Evolutionary conservation across 2,329 filamentous ascomycete genomes (phyloP), one percentile per base, ranked within the genome.

Genomic region (Fusarium austroafricanum): DNA sequence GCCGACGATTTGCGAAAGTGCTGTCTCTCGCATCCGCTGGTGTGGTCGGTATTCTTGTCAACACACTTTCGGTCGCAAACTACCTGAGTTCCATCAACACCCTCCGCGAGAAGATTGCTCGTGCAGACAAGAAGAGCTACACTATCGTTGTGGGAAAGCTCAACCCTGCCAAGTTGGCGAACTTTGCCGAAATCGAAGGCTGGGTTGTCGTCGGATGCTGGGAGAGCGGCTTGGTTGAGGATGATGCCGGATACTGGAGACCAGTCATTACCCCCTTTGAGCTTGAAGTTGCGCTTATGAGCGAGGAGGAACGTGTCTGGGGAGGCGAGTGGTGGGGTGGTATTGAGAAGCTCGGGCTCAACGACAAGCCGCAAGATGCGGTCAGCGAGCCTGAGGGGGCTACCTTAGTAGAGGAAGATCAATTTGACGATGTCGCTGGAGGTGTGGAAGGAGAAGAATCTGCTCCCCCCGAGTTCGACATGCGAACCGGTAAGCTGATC

Each of bases 171-270:
- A 99, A 99, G 78, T 85, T 99, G 21, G 96, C 96, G 47, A 99
- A 99, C 79, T 99, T 99, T 80, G 89, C 91, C 59, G 96, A 99
- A 78, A 88, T 99, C 7, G 95, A 94, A 42, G 95, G 94, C 17
- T 99, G 96, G 96, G 94, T 98, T 0, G 94, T 98, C 0, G 92
- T 99, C 11, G 95, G 96, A 4, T 99, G 96, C 79, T 99, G 96
- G 96, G 96, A 99, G 81, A 97, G 94, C 77, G 93, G 92, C 61
- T 82, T 98, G 50, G 88, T 99, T 6, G 95, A 97, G 72, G 93
- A 94, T 67, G 91, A 92, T 59, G 79, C 78, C 1, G 92, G 92
- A 9, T 97, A 97, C 75, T 98, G 90, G 86, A 88, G 89, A 72
- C 94, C 94, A 0, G 90, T 98, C 11, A 89, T 98, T 39, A 99